phyloP scores from a whole-genome alignment of 2,329 filamentous ascomycete species.

The Orbilia blumenaviensis region DNA sequence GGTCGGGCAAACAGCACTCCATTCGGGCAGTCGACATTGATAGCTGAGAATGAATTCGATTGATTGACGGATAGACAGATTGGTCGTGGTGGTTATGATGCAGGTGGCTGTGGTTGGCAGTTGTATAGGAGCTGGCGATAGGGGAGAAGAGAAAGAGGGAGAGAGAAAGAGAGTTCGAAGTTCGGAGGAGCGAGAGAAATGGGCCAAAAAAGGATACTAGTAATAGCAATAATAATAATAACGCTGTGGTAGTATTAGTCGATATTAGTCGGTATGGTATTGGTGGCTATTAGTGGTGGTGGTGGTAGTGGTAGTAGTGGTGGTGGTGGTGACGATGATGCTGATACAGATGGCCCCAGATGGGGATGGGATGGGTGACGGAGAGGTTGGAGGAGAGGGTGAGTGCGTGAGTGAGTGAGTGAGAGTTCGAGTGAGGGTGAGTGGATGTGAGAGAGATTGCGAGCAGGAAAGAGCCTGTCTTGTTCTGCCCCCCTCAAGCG shows the following conservation, averaged over 20 bases:
- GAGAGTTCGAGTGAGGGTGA: neutral
- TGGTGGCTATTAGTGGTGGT: neutral
- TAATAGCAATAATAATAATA: too few relatives aligned
- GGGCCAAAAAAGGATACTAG: too few relatives aligned
- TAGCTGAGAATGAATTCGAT: neutral
- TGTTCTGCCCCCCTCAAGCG: neutral
- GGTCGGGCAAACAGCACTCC: conserved; percentile 33
- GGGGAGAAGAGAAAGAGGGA: neutral
- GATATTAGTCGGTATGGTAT: too few relatives aligned
- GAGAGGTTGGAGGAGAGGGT: neutral
- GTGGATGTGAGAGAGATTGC: neutral
- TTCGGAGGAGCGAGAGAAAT: too few relatives aligned
- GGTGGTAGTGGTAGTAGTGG: neutral
- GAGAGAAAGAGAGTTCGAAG: neutral
- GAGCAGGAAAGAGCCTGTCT: neutral
- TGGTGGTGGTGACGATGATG: neutral
- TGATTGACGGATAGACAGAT: neutral
- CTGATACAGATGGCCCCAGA: neutral
- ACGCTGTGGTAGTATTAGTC: too few relatives aligned
- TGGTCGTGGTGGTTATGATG: neutral
- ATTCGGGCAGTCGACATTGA: conserved; percentile 51
- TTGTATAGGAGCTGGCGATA: too few relatives aligned
- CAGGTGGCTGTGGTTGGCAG: neutral
- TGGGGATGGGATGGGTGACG: neutral
- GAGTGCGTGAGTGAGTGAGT: neutral